Conservation (phyloP, 768 basidiomycete genomes). For the Mrakia gelida region DNA sequence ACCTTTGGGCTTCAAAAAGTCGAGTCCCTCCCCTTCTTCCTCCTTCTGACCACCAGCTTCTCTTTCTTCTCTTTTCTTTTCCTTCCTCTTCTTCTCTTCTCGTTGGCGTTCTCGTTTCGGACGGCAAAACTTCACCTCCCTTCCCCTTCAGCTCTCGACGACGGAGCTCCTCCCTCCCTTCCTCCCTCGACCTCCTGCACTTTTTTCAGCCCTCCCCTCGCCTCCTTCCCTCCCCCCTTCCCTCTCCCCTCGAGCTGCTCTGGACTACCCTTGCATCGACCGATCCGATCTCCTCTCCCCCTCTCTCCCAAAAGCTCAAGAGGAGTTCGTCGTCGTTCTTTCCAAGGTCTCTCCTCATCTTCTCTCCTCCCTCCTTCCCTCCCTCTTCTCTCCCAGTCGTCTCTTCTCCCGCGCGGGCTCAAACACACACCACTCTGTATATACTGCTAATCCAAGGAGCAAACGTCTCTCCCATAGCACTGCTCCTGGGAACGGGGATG, state of each 20-base stretch:
- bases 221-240: background rate
- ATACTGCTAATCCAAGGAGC: conserved; percentile 12
- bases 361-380: background rate
- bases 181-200: background rate
- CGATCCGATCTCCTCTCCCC: background rate
- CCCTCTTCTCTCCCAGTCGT: background rate
- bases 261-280: background rate
- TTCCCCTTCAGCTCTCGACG: too few species aligned
- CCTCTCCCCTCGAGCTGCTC: background rate
- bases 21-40: background rate
- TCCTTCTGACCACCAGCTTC: background rate
- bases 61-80: background rate
- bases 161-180: background rate
- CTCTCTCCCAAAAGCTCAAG: too few species aligned
- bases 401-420: background rate
- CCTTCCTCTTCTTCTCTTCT: too few species aligned
- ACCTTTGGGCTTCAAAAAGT: background rate
- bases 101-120: too few species aligned
- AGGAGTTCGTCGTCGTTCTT: background rate
- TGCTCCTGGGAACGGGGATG: conserved; percentile 8
- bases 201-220: background rate
- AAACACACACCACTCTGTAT: background rate
- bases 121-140: too few species aligned
- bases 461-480: background rate
- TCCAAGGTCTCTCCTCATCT: background rate